These are phyloP conservation scores for Aspergillus sp. DNA, from an alignment of 2,329 filamentous ascomycete genomes.

Conservation along the genomic window DNA sequence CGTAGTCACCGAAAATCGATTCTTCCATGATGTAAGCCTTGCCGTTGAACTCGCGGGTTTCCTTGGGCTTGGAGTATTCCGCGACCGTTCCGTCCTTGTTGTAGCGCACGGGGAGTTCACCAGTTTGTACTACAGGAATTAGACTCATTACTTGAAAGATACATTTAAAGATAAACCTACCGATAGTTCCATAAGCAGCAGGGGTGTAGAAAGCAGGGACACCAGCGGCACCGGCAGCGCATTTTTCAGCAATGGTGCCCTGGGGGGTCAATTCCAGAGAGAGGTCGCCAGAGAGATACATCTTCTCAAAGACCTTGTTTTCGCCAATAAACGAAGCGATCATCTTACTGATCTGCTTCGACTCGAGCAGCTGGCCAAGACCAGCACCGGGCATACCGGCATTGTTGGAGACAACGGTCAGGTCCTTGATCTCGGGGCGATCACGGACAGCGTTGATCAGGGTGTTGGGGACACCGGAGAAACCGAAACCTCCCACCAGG, in stretches of 20 bases:
- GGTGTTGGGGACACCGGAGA: slow-evolving; percentile 58
- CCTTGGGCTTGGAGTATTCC: slow-evolving; percentile 65
- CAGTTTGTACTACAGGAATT: slow-evolving; percentile 45
- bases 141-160: slow-evolving; percentile 7
- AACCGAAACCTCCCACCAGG: slow-evolving; percentile 75
- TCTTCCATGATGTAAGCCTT: slow-evolving; percentile 75
- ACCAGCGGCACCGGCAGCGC: slow-evolving; percentile 79
- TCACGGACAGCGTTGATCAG: slow-evolving; percentile 65
- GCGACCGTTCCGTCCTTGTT: slow-evolving; percentile 80
- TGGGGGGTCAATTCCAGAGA: slow-evolving; percentile 87
- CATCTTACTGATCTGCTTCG: slow-evolving; percentile 72
- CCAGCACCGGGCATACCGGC: slow-evolving; percentile 71
- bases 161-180: slow-evolving; percentile 28
- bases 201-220: slow-evolving; percentile 86
- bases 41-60: slow-evolving; percentile 72
- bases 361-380: slow-evolving; percentile 68
- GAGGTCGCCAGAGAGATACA: slow-evolving; percentile 81
- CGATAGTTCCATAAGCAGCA: slow-evolving; percentile 74
- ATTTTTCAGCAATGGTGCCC: slow-evolving; percentile 84
- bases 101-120: slow-evolving; percentile 67
- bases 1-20: slow-evolving; percentile 72
- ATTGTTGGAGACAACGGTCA: slow-evolving; percentile 81
- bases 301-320: slow-evolving; percentile 83
- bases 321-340: slow-evolving; percentile 75
- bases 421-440: slow-evolving; percentile 56